Evolutionary conservation across 805 yeast species (phyloP), one percentile per base, ranked within the genome.

Genomic region (Kluyveromyces lactis): DNA sequence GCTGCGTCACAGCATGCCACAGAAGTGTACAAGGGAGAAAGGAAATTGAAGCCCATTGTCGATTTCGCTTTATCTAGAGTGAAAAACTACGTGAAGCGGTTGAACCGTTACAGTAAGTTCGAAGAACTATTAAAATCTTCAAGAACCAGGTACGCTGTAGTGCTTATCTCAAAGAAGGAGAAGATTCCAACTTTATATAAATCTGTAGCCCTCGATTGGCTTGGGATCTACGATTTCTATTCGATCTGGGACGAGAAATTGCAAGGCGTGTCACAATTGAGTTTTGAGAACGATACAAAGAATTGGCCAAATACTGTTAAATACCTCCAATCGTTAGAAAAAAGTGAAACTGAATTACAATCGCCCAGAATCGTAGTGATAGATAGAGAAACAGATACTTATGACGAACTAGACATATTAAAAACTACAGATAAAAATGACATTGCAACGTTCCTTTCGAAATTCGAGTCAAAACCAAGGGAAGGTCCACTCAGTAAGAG

Each of bases 141-240:
- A 21, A 18, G 43, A 2, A 19, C 49, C 21, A 49, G 62, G 33
- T 58, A 62, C 17, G 68, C 73, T 48, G 66, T 74, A 4, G 56
- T 83, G 5, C 62, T 81, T n/a, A 46, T 83, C 18, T 68, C 86
- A 1, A 64, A 68, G 33, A 70, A 71, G 37, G 65, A 62, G 16
- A 62, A 58, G 31, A 58, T 77, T 4, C 67, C 81, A 8, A 73
- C 86, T 1, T 55, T 78, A 41, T 70, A 69, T 50, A 83, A 80
- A 51, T 62, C 82, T 1, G 61, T 86, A 44, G 86, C 90, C 2
- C 67, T 84, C 40, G 95, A 85, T 53, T 79, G 76, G 57, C 55
- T 80, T 31, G 77, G 70, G 0, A 45, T 55, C 2, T 53, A 72
- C 2, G 73, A 75, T 31, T 69, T 52, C 74, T 49, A 80, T 69